phyloP scores from a whole-genome alignment of 495 filamentous ascomycete species.

The Penicillium lividum region DNA sequence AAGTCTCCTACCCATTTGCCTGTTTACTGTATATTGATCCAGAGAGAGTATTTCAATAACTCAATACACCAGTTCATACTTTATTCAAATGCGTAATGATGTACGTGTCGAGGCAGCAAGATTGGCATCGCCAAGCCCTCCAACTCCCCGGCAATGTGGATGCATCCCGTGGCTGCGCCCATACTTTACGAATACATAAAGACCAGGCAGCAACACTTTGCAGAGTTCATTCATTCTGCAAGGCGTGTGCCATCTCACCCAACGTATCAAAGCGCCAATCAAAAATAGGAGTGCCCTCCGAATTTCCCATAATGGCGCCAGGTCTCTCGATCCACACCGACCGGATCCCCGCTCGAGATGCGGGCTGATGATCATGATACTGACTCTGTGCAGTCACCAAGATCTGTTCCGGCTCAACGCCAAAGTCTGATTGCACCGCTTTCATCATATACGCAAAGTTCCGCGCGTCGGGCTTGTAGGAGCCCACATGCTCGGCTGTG shows the following conservation, averaged over 20 bases:
- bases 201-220: slow-evolving; percentile 1
- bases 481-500: slow-evolving; percentile 74
- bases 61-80: background rate
- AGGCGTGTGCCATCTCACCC: slow-evolving; percentile 70
- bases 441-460: slow-evolving; percentile 70
- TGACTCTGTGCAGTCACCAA: slow-evolving; percentile 71
- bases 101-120: slow-evolving; percentile 13
- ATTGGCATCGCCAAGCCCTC: slow-evolving; percentile 13
- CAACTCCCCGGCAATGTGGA: background rate
- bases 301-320: slow-evolving; percentile 44
- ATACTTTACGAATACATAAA: background rate
- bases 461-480: slow-evolving; percentile 66
- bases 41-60: background rate
- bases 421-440: slow-evolving; percentile 56
- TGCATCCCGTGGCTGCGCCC: background rate
- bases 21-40: no score
- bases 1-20: no score
- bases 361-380: slow-evolving; percentile 71
- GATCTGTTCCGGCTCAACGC: slow-evolving; percentile 53
- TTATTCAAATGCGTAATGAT: background rate
- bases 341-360: slow-evolving; percentile 58
- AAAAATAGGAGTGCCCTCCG: slow-evolving; percentile 45
- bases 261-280: slow-evolving; percentile 65
- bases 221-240: slow-evolving; percentile 43
- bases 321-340: slow-evolving; percentile 72